Conservation (phyloP, 2,329 filamentous ascomycete species). For the Aschersonia sp. region DNA sequence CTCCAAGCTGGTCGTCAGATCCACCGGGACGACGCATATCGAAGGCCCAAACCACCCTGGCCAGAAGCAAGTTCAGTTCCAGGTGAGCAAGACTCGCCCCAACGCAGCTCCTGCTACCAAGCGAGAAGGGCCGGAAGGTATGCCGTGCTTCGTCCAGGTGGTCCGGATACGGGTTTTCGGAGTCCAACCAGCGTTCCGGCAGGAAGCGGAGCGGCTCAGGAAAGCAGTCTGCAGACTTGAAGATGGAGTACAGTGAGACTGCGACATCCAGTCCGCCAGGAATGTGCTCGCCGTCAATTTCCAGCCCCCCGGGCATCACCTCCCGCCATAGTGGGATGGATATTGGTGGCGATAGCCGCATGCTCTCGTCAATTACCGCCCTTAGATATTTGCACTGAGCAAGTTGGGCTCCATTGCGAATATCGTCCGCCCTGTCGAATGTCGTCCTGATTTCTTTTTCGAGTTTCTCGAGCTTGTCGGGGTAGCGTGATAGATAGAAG, state of each 20-base stretch:
- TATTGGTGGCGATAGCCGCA: constrained; percentile 1
- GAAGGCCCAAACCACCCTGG: constrained; percentile 2
- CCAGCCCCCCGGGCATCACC: neutral
- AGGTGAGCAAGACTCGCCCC: constrained; percentile 1
- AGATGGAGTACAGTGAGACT: constrained; percentile 1
- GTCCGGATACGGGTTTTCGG: neutral
- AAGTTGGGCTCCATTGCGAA: neutral
- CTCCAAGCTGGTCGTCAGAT: no score
- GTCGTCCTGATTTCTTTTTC: constrained; percentile 1
- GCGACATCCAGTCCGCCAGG: constrained; percentile 1
- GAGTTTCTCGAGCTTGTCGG: neutral
- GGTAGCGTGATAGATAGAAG: constrained; percentile 2
- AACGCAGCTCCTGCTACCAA: constrained; percentile 2
- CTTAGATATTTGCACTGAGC: constrained; percentile 1
- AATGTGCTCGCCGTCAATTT: constrained; percentile 2
- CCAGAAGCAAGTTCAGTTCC: constrained; percentile 1
- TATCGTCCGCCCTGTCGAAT: constrained; percentile 1
- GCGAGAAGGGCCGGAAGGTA: neutral
- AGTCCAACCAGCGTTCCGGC: constrained; percentile 5
- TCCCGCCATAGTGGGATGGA: constrained; percentile 1
- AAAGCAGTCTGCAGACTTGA: constrained; percentile 5
- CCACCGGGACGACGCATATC: neutral
- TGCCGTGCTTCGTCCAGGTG: neutral
- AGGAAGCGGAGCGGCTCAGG: constrained; percentile 6
- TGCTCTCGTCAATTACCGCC: constrained; percentile 1